Base-by-base conservation (phyloP, 495 filamentous ascomycete genomes). In the Xylaria bambusicola region DNA sequence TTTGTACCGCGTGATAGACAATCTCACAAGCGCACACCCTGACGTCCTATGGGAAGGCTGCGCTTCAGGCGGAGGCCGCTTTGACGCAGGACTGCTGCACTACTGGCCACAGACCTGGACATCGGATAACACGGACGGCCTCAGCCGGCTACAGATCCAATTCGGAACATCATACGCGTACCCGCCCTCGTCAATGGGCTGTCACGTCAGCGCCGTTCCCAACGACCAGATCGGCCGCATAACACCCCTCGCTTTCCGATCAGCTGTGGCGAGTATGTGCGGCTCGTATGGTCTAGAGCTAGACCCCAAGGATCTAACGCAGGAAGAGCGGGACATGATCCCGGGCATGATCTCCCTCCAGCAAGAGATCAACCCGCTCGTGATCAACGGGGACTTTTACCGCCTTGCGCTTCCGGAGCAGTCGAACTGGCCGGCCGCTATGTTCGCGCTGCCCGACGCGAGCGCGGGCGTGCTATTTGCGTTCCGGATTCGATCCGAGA, bases 21-120 rank as follows among this genome's bases (percentile, higher is more conserved):
- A 72, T 10, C 71, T 85, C 17, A 83, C 82, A 0, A 73, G 75
- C 6, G 68, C 68, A 6, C 82, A 80, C 64, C 82, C 82, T 1
- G 68, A 83, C 52, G 74, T 85, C 12, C 70, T 84, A 0, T 85
- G 79, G 79, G 80, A 85, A 65, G 82, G 82, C 10, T 84, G 80
- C 55, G 82, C 78, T 17, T 82, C 78, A 1, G 82, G 82, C 23
- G 82, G 81, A 20, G 82, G 76, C 3, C 75, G 81, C 21, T 84
- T 83, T 56, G 81, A 85, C 54, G 68, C 82, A 0, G 82, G 81
- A 0, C 55, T 84, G 2, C 69, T 85, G 24, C 79, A 83, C 46
- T 85, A 78, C 63, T 83, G 80, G 75, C 80, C 82, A 0, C 82
- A 84, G 62, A 76, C 77, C 63, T 84, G 82, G 82, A 81, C 82